These are phyloP conservation scores for Podospora appendiculata DNA, from an alignment of 495 filamentous ascomycete species.

Conservation along the genomic window DNA sequence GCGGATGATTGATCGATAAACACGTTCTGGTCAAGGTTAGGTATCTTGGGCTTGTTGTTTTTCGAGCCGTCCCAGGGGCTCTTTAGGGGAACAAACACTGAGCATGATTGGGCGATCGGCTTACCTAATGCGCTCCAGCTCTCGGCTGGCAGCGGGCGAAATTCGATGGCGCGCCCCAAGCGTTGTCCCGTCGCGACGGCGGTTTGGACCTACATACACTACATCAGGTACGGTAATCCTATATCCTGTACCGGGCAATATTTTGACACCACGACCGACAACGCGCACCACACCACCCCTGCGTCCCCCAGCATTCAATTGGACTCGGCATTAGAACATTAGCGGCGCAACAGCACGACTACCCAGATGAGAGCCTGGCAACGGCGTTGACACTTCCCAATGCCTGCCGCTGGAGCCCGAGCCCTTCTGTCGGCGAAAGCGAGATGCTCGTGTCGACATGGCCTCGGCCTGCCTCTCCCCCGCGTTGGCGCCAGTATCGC, in stretches of 20 bases:
- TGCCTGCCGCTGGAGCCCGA: conserved; percentile 24
- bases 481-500: neutral
- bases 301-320: neutral
- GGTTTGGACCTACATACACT: no score
- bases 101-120: no score
- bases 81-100: no score
- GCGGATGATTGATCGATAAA: no score
- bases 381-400: conserved; percentile 7
- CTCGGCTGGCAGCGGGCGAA: conserved; percentile 17
- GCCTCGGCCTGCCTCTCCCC: neutral
- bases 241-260: neutral
- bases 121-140: neutral
- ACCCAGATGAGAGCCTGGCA: conserved; percentile 10
- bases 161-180: conserved; percentile 1
- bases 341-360: conserved; percentile 1
- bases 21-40: no score
- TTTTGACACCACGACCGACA: neutral
- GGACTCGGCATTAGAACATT: neutral
- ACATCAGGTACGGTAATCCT: no score
- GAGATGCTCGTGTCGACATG: conserved; percentile 10
- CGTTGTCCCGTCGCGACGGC: no score
- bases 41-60: no score
- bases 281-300: no score
- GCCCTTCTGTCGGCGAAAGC: conserved; percentile 23
- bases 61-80: no score